Evolutionary conservation across 2,329 filamentous ascomycete genomes (phyloP).

Genomic region (Chrysoporthe austroafricana): DNA sequence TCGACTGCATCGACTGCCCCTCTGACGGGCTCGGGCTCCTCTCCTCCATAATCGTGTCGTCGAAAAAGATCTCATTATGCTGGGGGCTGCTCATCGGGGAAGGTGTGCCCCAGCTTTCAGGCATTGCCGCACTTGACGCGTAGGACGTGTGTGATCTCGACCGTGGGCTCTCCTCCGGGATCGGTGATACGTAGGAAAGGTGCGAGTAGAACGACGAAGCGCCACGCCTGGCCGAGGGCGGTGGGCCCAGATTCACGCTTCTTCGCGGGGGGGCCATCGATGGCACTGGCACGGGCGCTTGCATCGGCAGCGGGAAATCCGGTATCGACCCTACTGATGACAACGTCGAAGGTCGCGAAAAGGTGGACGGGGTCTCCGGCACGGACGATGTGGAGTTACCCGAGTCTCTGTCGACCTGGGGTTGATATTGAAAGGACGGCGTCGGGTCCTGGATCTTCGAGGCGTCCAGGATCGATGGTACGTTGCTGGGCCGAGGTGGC

Average conservation of each 20-base stretch:
- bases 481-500: conserved; percentile 62
- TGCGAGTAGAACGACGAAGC: conserved; percentile 69
- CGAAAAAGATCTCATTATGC: conserved; percentile 54
- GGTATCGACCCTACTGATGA: conserved; percentile 62
- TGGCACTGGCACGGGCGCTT: conserved; percentile 34
- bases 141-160: conserved; percentile 65
- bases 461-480: conserved; percentile 62
- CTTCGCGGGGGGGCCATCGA: conserved; percentile 41
- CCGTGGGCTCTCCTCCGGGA: conserved; percentile 70
- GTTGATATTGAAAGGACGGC: conserved; percentile 55
- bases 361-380: conserved; percentile 52
- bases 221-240: conserved; percentile 62
- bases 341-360: conserved; percentile 57
- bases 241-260: conserved; percentile 61
- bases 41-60: conserved; percentile 51
- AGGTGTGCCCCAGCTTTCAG: conserved; percentile 64
- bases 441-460: conserved; percentile 60
- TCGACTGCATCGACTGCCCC: conserved; percentile 37
- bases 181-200: conserved; percentile 72
- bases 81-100: conserved; percentile 51
- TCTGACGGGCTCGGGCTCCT: conserved; percentile 36
- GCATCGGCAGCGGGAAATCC: conserved; percentile 57
- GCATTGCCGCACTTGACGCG: conserved; percentile 74
- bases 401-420: conserved; percentile 43
- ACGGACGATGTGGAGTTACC: conserved; percentile 41